Evolutionary conservation across 768 basidiomycete genomes (phyloP).

Genomic region (Infundibulicybe gibba): DNA sequence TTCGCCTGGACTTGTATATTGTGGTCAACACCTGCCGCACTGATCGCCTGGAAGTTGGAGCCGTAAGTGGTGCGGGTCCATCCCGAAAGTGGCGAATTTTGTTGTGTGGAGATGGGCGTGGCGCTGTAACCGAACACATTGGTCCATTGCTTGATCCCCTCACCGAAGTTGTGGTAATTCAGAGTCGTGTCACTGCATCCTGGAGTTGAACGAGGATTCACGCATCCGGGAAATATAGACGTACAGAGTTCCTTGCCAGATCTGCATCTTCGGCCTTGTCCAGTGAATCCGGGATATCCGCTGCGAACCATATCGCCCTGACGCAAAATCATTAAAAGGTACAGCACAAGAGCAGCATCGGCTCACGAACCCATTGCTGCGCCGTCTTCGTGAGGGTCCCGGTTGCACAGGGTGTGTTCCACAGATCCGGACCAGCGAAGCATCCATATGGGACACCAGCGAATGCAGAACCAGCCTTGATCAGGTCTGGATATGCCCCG

Average conservation of each 20-base stretch:
- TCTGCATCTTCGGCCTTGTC: constrained; percentile 46
- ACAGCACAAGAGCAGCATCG: background rate
- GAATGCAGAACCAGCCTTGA: constrained; percentile 42
- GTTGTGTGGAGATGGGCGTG: constrained; percentile 33
- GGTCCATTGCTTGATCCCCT: constrained; percentile 55
- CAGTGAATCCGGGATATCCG: constrained; percentile 52
- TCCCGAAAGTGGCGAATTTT: constrained; percentile 38
- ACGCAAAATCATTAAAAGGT: too few species aligned
- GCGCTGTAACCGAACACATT: constrained; percentile 44
- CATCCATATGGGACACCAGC: constrained; percentile 55
- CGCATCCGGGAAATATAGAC: constrained; percentile 1
- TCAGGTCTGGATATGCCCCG: constrained; percentile 53
- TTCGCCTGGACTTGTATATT: constrained; percentile 47
- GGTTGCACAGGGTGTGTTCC: constrained; percentile 44
- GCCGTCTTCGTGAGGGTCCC: constrained; percentile 40
- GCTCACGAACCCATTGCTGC: constrained; percentile 39
- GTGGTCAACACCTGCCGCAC: constrained; percentile 44
- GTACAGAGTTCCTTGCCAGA: constrained; percentile 51
- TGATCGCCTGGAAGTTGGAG: constrained; percentile 45
- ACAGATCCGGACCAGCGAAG: constrained; percentile 43
- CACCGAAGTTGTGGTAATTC: constrained; percentile 44
- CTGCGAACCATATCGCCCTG: constrained; percentile 41
- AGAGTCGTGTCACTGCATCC: constrained; percentile 44
- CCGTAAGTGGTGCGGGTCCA: constrained; percentile 49
- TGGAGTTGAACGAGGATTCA: background rate